Conservation (phyloP, 306 rosid species). For the Oxytropis ochrocephala region DNA sequence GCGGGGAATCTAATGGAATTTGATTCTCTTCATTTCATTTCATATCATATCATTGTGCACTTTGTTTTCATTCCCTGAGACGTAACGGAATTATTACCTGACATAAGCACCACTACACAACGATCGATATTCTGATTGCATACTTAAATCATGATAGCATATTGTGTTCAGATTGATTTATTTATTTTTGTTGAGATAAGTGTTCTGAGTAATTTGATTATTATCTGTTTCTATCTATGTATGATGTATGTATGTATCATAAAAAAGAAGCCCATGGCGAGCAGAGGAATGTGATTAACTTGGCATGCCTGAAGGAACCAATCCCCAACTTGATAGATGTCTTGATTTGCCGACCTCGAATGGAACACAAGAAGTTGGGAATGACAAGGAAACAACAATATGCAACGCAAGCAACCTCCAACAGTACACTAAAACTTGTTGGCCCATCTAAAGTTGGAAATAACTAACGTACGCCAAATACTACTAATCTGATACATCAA, state of each 20-base stretch:
- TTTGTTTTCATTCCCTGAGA: not conserved
- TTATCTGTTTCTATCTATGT: too few relatives aligned
- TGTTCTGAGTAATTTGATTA: too few relatives aligned
- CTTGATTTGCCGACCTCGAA: not conserved
- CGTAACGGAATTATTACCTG: not conserved
- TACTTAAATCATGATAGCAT: too few relatives aligned
- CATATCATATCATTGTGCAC: not conserved
- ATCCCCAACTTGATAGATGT: not conserved
- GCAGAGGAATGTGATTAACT: not conserved
- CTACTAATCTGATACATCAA: not conserved
- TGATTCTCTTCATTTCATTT: constrained; percentile 12
- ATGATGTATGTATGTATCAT: too few relatives aligned
- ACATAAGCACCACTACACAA: not conserved
- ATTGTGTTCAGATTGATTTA: too few relatives aligned
- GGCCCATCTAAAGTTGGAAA: constrained; percentile 4
- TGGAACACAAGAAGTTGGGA: constrained; percentile 14
- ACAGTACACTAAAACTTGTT: not conserved
- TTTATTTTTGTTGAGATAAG: too few relatives aligned
- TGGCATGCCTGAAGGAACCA: not conserved
- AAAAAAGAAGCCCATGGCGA: too few relatives aligned
- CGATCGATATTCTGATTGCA: not conserved
- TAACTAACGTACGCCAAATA: constrained; percentile 14
- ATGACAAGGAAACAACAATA: constrained; percentile 22
- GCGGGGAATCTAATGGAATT: constrained; percentile 6
- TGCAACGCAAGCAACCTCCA: not conserved